Percentiles rank a stretch among this genome's conserved stretches.
phyloP scores from a whole-genome alignment of 257 asterid genomes.

The Gardenia jasminoides region DNA sequence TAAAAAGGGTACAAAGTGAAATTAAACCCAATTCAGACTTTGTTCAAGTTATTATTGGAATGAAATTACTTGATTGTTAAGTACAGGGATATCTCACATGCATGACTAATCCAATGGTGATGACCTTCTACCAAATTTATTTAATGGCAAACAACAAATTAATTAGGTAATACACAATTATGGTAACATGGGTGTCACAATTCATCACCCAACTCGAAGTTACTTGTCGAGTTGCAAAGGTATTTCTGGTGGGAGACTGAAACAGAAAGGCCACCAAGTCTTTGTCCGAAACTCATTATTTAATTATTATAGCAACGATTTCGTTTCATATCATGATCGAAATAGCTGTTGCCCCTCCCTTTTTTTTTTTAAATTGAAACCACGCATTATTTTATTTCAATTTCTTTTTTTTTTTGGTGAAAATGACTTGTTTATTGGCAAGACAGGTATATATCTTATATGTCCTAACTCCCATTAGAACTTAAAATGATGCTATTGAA shows the following conservation, averaged over 20 bases:
- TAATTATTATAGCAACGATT: no score
- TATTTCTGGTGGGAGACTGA: neutral
- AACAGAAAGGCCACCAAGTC: neutral
- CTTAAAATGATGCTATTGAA: neutral
- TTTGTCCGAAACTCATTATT: neutral
- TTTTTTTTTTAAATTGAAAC: no score
- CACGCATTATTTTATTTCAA: neutral
- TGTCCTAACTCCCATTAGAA: neutral
- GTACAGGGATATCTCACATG: neutral
- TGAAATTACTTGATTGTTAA: neutral
- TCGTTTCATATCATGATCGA: no score
- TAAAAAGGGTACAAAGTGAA: no score
- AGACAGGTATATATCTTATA: neutral
- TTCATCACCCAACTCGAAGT: neutral
- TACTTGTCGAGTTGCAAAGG: neutral
- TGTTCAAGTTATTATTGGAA: neutral
- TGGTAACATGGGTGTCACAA: neutral
- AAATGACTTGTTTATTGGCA: no score
- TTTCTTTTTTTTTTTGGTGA: no score
- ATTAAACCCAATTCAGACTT: no score
- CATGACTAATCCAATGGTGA: neutral
- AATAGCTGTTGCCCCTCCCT: no score
- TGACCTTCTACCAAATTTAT: neutral
- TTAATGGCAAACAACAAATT: neutral
- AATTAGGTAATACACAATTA: neutral